These are phyloP conservation scores for Fusarium mundagurra DNA, from an alignment of 2,329 filamentous ascomycete species.

Conservation along the genomic window DNA sequence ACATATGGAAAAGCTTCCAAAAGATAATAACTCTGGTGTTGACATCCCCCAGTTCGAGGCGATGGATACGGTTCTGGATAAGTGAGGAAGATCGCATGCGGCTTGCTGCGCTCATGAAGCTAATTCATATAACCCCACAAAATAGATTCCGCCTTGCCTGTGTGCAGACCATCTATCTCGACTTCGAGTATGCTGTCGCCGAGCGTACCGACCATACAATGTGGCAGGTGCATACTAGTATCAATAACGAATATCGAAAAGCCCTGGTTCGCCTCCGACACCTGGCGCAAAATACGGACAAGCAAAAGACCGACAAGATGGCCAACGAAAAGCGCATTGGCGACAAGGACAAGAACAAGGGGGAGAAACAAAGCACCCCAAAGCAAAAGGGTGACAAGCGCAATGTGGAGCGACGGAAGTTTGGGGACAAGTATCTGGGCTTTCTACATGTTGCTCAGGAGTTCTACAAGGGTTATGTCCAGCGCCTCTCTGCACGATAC, in stretches of 20 bases:
- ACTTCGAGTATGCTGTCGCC: conserved; percentile 72
- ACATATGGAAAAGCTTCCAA: conserved; percentile 55
- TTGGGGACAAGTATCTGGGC: conserved; percentile 81
- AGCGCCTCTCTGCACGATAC: conserved; percentile 74
- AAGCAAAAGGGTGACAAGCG: conserved; percentile 40
- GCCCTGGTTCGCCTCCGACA: conserved; percentile 66
- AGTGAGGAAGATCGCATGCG: conserved; percentile 46
- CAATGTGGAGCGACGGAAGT: conserved; percentile 74
- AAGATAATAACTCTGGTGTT: conserved; percentile 47
- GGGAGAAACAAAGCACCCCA: conserved; percentile 36
- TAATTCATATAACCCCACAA: conserved; percentile 3
- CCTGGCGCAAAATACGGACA: conserved; percentile 65
- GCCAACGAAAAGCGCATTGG: conserved; percentile 38
- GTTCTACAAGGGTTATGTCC: conserved; percentile 89
- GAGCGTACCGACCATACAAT: conserved; percentile 75
- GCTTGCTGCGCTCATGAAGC: conserved; percentile 12
- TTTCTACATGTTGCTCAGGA: conserved; percentile 89
- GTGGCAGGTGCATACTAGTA: conserved; percentile 81
- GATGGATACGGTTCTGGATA: conserved; percentile 55
- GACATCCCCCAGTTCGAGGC: conserved; percentile 56
- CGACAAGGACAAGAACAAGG: conserved; percentile 40
- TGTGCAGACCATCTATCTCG: conserved; percentile 76
- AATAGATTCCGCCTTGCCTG: conserved; percentile 75
- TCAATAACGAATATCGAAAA: conserved; percentile 82
- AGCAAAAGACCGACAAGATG: conserved; percentile 47